Evolutionary conservation across 2,329 filamentous ascomycete genomes (phyloP).

Genomic region (Neofusicoccum sp.): DNA sequence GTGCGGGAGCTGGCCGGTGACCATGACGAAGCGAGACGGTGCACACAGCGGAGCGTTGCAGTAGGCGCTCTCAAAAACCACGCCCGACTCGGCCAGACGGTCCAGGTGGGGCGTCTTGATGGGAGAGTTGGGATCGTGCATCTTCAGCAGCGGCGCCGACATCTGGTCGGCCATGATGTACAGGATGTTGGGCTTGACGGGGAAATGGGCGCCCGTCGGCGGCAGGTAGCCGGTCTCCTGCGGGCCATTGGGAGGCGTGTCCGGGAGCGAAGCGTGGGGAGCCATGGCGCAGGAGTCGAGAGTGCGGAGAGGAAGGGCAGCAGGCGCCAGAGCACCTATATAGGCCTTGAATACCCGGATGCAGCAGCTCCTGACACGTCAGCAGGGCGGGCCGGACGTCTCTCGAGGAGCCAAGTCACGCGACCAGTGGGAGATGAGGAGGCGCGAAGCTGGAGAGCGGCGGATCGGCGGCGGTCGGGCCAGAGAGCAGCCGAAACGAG

Average conservation of each 20-base stretch:
- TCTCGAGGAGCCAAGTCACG: conserved; percentile 10
- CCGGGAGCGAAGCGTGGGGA: conserved; percentile 16
- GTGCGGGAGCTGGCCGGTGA: conserved; percentile 85
- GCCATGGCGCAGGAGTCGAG: conserved; percentile 7
- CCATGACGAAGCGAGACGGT: conserved; percentile 90
- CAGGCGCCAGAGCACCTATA: not conserved
- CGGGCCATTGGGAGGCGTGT: conserved; percentile 17
- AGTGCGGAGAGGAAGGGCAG: not conserved
- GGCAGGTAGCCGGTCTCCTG: conserved; percentile 16
- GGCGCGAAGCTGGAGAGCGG: not conserved
- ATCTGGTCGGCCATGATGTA: conserved; percentile 98
- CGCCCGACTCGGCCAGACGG: conserved; percentile 72
- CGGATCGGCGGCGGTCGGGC: conserved; percentile 3
- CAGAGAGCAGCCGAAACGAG: too few species aligned
- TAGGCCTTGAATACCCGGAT: not conserved
- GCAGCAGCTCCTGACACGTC: conserved; percentile 12
- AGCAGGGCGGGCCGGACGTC: not conserved
- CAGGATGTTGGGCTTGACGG: conserved; percentile 67
- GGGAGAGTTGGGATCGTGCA: conserved; percentile 83
- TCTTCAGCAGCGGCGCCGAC: conserved; percentile 83
- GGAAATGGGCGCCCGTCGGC: conserved; percentile 23
- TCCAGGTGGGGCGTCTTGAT: conserved; percentile 93
- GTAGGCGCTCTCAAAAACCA: conserved; percentile 92
- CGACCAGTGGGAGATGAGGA: not conserved
- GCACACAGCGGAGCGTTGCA: conserved; percentile 92